Conservation (phyloP, 192 early-diverging fungal species). For the Entophlyctis luteolus region DNA sequence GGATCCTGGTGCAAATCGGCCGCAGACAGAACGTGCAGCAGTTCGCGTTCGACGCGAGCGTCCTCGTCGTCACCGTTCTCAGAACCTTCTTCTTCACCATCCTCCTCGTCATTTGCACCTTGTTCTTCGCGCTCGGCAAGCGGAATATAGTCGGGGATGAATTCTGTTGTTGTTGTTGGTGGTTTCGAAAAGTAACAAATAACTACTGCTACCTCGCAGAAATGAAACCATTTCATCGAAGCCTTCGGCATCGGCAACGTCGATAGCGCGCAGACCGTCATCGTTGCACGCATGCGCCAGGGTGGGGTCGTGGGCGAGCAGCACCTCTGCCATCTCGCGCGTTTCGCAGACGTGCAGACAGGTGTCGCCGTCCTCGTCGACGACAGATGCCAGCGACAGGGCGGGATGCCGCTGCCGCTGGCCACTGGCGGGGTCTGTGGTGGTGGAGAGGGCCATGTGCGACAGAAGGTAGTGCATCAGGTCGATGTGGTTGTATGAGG, state of each 20-base stretch:
- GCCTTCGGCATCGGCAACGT: slow-evolving; percentile 4
- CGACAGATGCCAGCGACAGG: too few species aligned
- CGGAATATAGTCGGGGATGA: background rate
- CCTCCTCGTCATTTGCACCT: too few species aligned
- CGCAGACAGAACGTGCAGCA: background rate
- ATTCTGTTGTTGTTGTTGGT: too few species aligned
- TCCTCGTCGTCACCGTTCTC: background rate
- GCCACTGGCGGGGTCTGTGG: too few species aligned
- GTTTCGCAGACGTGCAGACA: slow-evolving; percentile 13
- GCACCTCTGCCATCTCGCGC: slow-evolving; percentile 2
- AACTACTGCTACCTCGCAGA: background rate
- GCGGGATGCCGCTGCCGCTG: too few species aligned
- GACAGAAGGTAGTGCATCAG: slow-evolving; percentile 8
- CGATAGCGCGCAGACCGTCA: background rate
- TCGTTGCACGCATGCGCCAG: background rate
- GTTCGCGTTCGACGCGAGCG: too few species aligned
- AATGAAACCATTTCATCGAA: background rate
- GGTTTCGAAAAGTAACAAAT: background rate
- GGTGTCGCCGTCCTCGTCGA: slow-evolving; percentile 9
- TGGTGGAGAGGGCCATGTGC: background rate
- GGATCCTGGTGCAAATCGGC: slow-evolving; percentile 4
- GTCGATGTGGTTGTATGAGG: slow-evolving; percentile 10
- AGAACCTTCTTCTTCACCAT: background rate
- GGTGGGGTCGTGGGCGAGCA: background rate
- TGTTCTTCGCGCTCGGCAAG: background rate